Base-by-base conservation (phyloP, 345 rosid genomes). In the Boechera divaricarpa region DNA sequence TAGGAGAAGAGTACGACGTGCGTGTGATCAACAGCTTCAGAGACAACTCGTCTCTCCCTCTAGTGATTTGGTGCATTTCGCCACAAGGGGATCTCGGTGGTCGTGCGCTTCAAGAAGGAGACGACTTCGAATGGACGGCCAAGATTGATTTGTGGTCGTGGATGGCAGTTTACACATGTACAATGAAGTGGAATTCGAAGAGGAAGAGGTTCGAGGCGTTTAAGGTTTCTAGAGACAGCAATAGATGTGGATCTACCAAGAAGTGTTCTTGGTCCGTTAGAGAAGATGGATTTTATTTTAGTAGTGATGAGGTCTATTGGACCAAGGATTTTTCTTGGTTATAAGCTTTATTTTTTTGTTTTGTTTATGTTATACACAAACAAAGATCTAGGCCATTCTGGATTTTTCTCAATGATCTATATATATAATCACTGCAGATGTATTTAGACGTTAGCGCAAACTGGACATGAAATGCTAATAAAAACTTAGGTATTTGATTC, bases 91-190 rank as follows among this genome's bases (percentile, higher is more conserved):
- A 94, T 52, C 81, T 94, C 5, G 98, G 98, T n/a, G 93, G 98
- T 32, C 92, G 97, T 2, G 97, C 98, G 4, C 91, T 94, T 31
- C 97, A 94, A 76, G 97, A 90, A 67, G 96, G 98, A 7, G 98
- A 94, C 3, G 96, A 90, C 63, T 91, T 83, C 69, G 74, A 88
- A n/a, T 94, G 98, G 98, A 87, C 83, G 5, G 79, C 78, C 10
- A 82, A 3, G 61, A 86, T 86, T 39, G 72, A 73, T 53, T 53
- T 89, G 9, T 86, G 89, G 91, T 84, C 83, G 15, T 66, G 39
- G 58, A 67, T 48, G 6, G 68, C 70, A 36, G 71, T 41, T 39
- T 86, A 80, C 84, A 18, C 77, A 38, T 94, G 98, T 70, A 94
- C 97, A 38, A 60, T 91, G 87, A 94, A 94, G 66, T 87, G 98